Percentiles rank a stretch among this genome's conserved stretches.
These are phyloP conservation scores for Penicillium canariense DNA, from an alignment of 495 filamentous ascomycete species.

Conservation along the genomic window DNA sequence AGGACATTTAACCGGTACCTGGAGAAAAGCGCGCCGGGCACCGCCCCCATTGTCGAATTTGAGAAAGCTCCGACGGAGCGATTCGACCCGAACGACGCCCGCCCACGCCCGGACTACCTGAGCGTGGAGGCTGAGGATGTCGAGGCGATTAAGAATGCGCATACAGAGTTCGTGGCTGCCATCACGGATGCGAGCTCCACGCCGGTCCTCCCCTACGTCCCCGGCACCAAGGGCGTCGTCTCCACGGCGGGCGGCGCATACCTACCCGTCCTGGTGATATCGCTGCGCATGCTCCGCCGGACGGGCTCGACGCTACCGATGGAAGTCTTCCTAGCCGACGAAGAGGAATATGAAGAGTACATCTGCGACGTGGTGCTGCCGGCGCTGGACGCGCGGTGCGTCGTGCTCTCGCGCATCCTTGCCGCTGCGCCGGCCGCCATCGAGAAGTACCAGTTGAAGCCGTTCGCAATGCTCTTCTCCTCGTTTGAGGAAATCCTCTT, in stretches of 20 bases:
- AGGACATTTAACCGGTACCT: conserved; percentile 11
- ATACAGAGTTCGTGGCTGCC: conserved; percentile 32
- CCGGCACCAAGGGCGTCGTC: conserved; percentile 43
- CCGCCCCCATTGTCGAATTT: conserved; percentile 13
- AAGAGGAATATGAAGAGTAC: conserved; percentile 40
- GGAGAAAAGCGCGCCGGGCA: conserved; percentile 14
- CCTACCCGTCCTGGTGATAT: conserved; percentile 41
- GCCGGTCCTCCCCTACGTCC: conserved; percentile 31
- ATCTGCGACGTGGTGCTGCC: conserved; percentile 49
- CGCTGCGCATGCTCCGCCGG: conserved; percentile 50
- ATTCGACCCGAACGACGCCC: conserved; percentile 15
- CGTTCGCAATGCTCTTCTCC: conserved; percentile 49
- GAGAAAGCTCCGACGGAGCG: conserved; percentile 20
- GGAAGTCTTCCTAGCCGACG: conserved; percentile 48
- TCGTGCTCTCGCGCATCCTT: conserved; percentile 36
- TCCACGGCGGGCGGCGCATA: conserved; percentile 35
- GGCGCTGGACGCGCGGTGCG: conserved; percentile 43
- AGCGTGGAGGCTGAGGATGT: conserved; percentile 17
- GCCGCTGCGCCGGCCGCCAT: conserved; percentile 17
- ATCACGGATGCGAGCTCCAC: conserved; percentile 21
- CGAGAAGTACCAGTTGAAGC: conserved; percentile 48
- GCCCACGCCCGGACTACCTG: conserved; percentile 16
- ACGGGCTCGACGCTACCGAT: conserved; percentile 50
- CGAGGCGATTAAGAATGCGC: conserved; percentile 25
- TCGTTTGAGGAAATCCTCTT: conserved; percentile 52